Evolutionary conservation across 2,329 filamentous ascomycete species (phyloP).

Genomic region (Dactylella cylindrospora): DNA sequence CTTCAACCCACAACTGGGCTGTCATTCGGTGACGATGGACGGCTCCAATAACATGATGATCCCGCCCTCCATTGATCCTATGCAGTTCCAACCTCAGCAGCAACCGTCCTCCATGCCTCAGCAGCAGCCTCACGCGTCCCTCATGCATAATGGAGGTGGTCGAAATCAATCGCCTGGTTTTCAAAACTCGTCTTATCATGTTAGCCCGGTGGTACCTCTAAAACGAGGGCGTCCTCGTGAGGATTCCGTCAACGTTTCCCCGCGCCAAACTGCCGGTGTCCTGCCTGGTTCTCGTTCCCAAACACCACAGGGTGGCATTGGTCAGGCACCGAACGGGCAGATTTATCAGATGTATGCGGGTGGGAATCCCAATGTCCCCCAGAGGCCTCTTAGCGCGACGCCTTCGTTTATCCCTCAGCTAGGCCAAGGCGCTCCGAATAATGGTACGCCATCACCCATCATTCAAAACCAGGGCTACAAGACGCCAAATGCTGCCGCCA

Average conservation of each 20-base stretch:
- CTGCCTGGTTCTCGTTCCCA: conserved; percentile 83
- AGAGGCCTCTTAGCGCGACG: conserved; percentile 55
- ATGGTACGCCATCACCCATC: conserved; percentile 88
- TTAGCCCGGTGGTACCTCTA: conserved; percentile 82
- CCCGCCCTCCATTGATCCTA: conserved; percentile 59
- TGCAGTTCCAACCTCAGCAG: conserved; percentile 54
- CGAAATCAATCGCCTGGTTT: conserved; percentile 81
- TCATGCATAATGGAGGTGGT: conserved; percentile 80
- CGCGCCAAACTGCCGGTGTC: conserved; percentile 72
- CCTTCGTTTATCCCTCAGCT: conserved; percentile 64
- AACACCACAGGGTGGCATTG: conserved; percentile 63
- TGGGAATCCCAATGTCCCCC: conserved; percentile 62
- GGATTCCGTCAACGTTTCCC: conserved; percentile 81
- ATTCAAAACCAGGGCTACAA: conserved; percentile 76
- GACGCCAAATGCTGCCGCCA: conserved; percentile 63
- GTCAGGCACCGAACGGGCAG: conserved; percentile 68
- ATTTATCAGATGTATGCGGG: conserved; percentile 67
- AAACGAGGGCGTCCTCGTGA: conserved; percentile 81
- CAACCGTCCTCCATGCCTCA: conserved; percentile 38
- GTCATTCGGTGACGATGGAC: too few relatives aligned
- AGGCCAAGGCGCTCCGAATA: conserved; percentile 74
- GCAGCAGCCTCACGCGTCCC: conserved; percentile 53
- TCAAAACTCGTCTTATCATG: conserved; percentile 76
- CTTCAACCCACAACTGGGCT: too few relatives aligned
- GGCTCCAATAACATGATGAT: conserved; percentile 56